phyloP scores from a whole-genome alignment of 768 basidiomycete species.

The Fomitopsis serialis region DNA sequence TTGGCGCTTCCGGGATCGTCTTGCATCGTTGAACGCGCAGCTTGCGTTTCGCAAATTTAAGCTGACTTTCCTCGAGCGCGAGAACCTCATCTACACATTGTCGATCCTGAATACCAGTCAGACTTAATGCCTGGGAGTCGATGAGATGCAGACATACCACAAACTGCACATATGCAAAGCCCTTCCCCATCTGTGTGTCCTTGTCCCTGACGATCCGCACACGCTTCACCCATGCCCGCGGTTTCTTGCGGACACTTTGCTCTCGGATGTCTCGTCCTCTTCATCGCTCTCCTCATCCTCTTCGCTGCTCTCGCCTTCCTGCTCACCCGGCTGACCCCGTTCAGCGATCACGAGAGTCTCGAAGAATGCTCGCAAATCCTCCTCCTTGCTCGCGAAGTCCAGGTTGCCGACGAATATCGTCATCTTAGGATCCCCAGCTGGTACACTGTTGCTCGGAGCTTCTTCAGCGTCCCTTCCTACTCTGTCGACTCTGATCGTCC shows the following conservation, averaged over 20 bases:
- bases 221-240: conserved; percentile 62
- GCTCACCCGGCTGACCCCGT: conserved; percentile 47
- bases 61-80: conserved; percentile 66
- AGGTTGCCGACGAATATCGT: conserved; percentile 91
- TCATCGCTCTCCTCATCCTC: conserved; percentile 23
- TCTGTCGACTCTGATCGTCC: conserved; percentile 75
- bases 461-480: conserved; percentile 34
- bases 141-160: conserved; percentile 44
- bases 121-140: background rate
- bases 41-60: conserved; percentile 92
- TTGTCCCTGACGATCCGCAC: conserved; percentile 89
- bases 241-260: conserved; percentile 21
- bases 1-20: conserved; percentile 42
- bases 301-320: conserved; percentile 23
- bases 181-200: conserved; percentile 91
- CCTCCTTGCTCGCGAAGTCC: conserved; percentile 88
- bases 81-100: conserved; percentile 91
- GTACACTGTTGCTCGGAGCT: conserved; percentile 12
- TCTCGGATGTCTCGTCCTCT: conserved; percentile 17
- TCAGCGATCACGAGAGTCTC: conserved; percentile 71
- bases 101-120: conserved; percentile 54
- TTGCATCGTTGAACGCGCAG: conserved; percentile 91
- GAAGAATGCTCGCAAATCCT: conserved; percentile 83
- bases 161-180: conserved; percentile 91
- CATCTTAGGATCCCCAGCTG: conserved; percentile 64